Evolutionary conservation across 805 yeast genomes (phyloP).

Genomic region (Zygoascus tannicola): DNA sequence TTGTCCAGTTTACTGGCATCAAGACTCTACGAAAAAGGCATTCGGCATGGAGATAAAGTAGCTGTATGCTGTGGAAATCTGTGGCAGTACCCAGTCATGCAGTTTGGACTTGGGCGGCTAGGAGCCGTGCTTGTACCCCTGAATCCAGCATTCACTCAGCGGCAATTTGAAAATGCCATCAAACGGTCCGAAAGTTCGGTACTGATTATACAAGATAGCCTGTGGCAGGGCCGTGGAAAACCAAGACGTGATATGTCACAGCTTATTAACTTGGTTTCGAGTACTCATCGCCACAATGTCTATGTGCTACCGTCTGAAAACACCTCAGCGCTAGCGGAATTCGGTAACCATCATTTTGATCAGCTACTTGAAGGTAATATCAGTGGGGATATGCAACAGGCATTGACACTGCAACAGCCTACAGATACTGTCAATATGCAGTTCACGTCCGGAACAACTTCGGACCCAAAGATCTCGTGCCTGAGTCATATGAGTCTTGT

Average conservation of each 20-base stretch:
- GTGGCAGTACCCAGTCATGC: constrained; percentile 24
- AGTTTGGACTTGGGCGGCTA: constrained; percentile 21
- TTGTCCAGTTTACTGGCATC: constrained; percentile 14
- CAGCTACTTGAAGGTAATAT: constrained; percentile 2
- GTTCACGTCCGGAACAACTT: constrained; percentile 27
- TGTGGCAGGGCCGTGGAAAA: constrained; percentile 14
- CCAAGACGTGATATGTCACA: constrained; percentile 13
- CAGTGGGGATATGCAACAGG: background rate
- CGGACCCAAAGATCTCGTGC: constrained; percentile 23
- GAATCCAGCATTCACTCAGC: constrained; percentile 24
- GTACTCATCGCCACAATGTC: background rate
- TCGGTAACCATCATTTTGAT: constrained; percentile 1
- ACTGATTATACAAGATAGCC: constrained; percentile 17
- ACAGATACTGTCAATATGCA: constrained; percentile 24
- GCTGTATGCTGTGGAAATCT: constrained; percentile 24
- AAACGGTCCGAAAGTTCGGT: constrained; percentile 16
- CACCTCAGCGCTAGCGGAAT: background rate
- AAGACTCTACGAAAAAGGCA: constrained; percentile 13
- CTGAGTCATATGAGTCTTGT: constrained; percentile 22
- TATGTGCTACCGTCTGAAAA: background rate
- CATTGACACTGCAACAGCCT: constrained; percentile 3
- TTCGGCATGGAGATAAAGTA: constrained; percentile 20
- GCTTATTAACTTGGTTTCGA: constrained; percentile 1
- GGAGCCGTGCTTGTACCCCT: constrained; percentile 25
- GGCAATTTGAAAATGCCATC: constrained; percentile 21